Percentiles rank a stretch among this genome's conserved stretches.
phyloP scores from a whole-genome alignment of 345 rosid species.

The Euphorbia pulcherrima region DNA sequence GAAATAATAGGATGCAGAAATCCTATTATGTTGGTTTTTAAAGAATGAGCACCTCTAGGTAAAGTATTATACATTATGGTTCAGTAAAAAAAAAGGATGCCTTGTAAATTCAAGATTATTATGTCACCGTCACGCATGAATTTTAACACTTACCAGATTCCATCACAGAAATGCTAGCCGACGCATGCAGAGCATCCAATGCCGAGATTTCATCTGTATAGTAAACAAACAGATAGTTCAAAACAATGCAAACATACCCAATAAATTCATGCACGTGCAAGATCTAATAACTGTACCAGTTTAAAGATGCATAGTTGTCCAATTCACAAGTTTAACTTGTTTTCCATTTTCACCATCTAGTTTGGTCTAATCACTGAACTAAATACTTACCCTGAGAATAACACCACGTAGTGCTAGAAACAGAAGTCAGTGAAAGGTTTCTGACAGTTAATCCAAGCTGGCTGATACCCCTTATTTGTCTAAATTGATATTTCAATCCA shows the following conservation, averaged over 20 bases:
- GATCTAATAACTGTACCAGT: neutral
- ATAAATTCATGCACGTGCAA: neutral
- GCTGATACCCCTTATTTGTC: neutral
- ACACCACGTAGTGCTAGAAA: neutral
- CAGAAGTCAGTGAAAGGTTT: neutral
- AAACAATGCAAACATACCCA: neutral
- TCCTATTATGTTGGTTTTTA: neutral
- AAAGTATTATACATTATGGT: neutral
- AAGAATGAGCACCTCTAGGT: neutral
- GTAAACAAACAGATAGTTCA: neutral
- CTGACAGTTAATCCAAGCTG: neutral
- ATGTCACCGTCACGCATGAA: neutral
- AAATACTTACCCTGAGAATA: neutral
- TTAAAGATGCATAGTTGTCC: neutral
- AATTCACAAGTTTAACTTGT: slow-evolving; percentile 7
- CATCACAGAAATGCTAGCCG: slow-evolving; percentile 26
- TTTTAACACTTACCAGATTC: slow-evolving; percentile 24
- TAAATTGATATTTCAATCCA: neutral
- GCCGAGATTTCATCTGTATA: slow-evolving; percentile 28
- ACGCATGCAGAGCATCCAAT: slow-evolving; percentile 24
- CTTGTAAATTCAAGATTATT: neutral
- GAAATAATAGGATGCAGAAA: neutral
- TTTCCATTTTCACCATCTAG: neutral
- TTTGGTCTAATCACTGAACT: neutral
- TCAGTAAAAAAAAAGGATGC: neutral